A percentile compares a stretch with the other conserved stretches of the same genome.
phyloP scores from a whole-genome alignment of 768 basidiomycete genomes.

The Suillus plorans region DNA sequence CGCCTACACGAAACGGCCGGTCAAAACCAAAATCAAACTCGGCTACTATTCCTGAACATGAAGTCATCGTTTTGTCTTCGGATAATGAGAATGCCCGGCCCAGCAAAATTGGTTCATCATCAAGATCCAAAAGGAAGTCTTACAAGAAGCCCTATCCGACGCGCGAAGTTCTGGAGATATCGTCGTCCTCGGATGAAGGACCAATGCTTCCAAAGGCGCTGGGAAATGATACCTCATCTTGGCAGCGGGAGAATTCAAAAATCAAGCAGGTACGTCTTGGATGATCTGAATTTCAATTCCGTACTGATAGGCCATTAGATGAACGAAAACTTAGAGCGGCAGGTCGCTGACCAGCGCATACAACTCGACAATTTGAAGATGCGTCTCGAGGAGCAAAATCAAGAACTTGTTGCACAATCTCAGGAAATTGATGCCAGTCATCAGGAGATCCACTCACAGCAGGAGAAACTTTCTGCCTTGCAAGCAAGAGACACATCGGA shows the following conservation, averaged over 20 bases:
- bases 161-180: slow-evolving; percentile 53
- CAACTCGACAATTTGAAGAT: slow-evolving; percentile 9
- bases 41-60: slow-evolving; percentile 14
- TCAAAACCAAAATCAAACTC: slow-evolving; percentile 14
- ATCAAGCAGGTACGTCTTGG: slow-evolving; percentile 40
- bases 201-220: slow-evolving; percentile 7
- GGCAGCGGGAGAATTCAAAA: slow-evolving; percentile 42
- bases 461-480: neutral
- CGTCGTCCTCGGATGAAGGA: slow-evolving; percentile 56
- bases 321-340: neutral
- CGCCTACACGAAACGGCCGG: slow-evolving; percentile 9
- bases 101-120: slow-evolving; percentile 17
- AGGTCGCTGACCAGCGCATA: slow-evolving; percentile 19
- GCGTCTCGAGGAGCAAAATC: slow-evolving; percentile 16
- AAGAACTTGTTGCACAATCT: slow-evolving; percentile 5
- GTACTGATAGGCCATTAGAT: neutral
- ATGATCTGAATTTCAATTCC: neutral
- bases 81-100: slow-evolving; percentile 27
- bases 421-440: neutral
- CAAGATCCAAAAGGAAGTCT: slow-evolving; percentile 10
- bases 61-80: slow-evolving; percentile 35
- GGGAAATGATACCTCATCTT: slow-evolving; percentile 16
- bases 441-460: neutral
- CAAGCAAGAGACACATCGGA: neutral
- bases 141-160: slow-evolving; percentile 16